Conservation (phyloP, 345 rosid genomes). For the Moringa oleifera region DNA sequence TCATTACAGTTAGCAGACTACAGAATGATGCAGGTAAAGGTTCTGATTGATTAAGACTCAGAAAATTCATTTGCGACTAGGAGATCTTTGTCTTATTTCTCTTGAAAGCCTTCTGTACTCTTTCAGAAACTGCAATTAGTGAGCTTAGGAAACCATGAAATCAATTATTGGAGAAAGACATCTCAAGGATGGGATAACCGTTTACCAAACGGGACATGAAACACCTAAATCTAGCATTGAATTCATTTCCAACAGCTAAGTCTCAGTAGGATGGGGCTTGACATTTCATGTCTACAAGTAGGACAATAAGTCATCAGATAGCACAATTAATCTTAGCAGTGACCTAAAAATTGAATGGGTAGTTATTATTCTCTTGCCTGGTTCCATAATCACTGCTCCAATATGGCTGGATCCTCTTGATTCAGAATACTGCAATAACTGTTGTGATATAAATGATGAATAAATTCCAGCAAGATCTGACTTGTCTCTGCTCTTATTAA, state of each 20-base stretch:
- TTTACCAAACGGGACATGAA: too few relatives aligned
- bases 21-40: too few relatives aligned
- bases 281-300: too few relatives aligned
- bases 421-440: constrained; percentile 34
- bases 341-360: background rate
- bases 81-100: too few relatives aligned
- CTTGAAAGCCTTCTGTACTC: background rate
- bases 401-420: constrained; percentile 28
- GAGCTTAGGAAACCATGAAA: background rate
- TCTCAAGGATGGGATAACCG: too few relatives aligned
- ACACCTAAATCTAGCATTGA: background rate
- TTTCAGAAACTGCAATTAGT: background rate
- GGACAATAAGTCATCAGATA: too few relatives aligned
- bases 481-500: constrained; percentile 53
- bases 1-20: background rate
- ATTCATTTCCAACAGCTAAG: too few relatives aligned
- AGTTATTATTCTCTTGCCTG: constrained; percentile 46
- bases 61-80: background rate
- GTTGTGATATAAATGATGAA: constrained; percentile 52
- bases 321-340: background rate
- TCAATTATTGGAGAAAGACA: too few relatives aligned
- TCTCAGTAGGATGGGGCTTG: too few relatives aligned
- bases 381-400: constrained; percentile 91
- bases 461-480: constrained; percentile 60
- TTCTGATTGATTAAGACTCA: background rate